Conservation (phyloP, 345 rosid species). For the Cardiospermum halicacabum region DNA sequence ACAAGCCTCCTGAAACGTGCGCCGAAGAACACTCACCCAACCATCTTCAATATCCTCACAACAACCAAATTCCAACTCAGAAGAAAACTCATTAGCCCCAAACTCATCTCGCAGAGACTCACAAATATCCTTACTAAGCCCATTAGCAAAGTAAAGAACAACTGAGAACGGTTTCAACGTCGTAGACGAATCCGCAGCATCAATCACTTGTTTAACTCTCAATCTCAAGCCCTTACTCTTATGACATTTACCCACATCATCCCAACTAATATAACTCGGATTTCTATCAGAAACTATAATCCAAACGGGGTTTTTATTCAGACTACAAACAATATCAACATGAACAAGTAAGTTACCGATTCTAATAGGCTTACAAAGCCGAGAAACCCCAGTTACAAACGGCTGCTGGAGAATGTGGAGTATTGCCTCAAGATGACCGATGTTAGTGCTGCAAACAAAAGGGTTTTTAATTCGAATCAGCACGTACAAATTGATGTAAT, state of each 20-base stretch:
- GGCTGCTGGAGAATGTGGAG: constrained; percentile 55
- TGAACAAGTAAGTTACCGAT: constrained; percentile 30
- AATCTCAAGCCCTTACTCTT: constrained; percentile 49
- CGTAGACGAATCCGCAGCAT: constrained; percentile 43
- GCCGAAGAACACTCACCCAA: constrained; percentile 57
- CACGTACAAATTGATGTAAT: no score
- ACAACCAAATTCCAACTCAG: constrained; percentile 26
- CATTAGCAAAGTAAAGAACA: constrained; percentile 67
- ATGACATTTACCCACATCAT: constrained; percentile 5
- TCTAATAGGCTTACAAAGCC: constrained; percentile 64
- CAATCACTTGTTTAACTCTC: constrained; percentile 43
- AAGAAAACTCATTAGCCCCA: constrained; percentile 45
- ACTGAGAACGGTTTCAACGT: constrained; percentile 52
- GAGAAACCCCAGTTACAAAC: constrained; percentile 59
- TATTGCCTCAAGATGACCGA: constrained; percentile 80
- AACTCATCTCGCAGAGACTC: constrained; percentile 38
- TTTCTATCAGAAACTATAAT: constrained; percentile 81
- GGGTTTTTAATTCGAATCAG: no score
- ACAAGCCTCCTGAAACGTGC: constrained; percentile 41
- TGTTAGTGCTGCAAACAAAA: constrained; percentile 59
- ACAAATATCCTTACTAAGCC: constrained; percentile 28
- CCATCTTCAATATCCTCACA: constrained; percentile 48
- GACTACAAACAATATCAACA: constrained; percentile 68
- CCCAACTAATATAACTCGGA: constrained; percentile 64
- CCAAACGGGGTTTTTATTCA: constrained; percentile 67